These are phyloP conservation scores for Hamamelis virginiana DNA, from an alignment of 164 flowering plant genomes.

Conservation along the genomic window DNA sequence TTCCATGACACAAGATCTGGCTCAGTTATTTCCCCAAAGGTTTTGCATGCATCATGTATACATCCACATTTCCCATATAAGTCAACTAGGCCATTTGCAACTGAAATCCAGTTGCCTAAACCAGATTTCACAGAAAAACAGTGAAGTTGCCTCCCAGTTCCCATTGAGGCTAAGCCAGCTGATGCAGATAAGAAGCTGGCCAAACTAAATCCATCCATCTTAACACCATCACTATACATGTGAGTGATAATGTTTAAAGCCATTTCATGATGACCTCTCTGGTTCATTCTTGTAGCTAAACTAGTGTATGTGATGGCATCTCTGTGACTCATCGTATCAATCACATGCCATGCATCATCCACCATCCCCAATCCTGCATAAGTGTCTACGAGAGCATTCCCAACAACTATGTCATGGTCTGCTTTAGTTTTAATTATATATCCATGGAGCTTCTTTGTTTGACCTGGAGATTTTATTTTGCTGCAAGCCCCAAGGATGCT, in stretches of 20 bases:
- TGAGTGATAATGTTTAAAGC: slow-evolving; percentile 34
- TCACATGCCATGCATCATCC: slow-evolving; percentile 40
- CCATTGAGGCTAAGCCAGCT: slow-evolving; percentile 38
- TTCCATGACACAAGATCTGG: slow-evolving; percentile 66
- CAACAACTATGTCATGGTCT: slow-evolving; percentile 29
- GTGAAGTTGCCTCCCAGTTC: slow-evolving; percentile 58
- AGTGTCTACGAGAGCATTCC: slow-evolving; percentile 51
- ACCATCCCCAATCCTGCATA: slow-evolving; percentile 44
- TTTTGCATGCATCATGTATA: slow-evolving; percentile 33
- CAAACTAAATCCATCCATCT: slow-evolving; percentile 47
- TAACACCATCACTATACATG: slow-evolving; percentile 37
- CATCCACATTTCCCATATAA: slow-evolving; percentile 61
- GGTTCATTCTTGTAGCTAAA: slow-evolving; percentile 49
- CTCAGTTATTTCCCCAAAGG: slow-evolving; percentile 36
- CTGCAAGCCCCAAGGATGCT: slow-evolving; percentile 37
- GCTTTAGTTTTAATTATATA: slow-evolving; percentile 34
- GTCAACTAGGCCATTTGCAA: slow-evolving; percentile 50
- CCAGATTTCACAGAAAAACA: slow-evolving; percentile 49
- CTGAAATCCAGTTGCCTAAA: slow-evolving; percentile 32
- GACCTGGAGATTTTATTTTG: slow-evolving; percentile 22
- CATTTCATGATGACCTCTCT: slow-evolving; percentile 43
- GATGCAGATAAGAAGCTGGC: slow-evolving; percentile 58
- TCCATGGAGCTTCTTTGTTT: slow-evolving; percentile 39
- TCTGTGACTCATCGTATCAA: slow-evolving; percentile 34
- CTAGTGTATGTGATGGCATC: slow-evolving; percentile 59